Evolutionary conservation across 257 asterid species (phyloP).

Genomic region (Rauvolfia tetraphylla): DNA sequence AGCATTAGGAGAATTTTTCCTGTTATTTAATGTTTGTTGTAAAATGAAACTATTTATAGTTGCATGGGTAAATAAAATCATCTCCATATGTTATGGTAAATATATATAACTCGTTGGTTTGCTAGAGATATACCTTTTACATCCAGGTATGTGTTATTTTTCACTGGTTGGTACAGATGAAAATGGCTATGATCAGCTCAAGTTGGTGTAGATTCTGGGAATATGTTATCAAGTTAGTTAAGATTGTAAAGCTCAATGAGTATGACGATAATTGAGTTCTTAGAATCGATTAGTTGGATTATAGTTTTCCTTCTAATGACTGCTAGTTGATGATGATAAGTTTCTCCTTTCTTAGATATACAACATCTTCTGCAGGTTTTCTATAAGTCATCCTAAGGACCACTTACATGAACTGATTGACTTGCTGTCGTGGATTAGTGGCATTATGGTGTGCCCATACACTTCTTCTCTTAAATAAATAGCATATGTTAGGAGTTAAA

Average conservation of each 20-base stretch:
- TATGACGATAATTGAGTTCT: too few relatives aligned
- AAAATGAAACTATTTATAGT: not conserved
- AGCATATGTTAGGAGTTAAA: too few relatives aligned
- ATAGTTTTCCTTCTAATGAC: too few relatives aligned
- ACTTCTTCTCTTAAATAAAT: too few relatives aligned
- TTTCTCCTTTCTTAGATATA: too few relatives aligned
- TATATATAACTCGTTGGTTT: not conserved
- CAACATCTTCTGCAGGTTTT: too few relatives aligned
- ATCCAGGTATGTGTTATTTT: not conserved
- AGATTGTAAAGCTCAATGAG: not conserved
- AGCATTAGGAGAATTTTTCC: not conserved
- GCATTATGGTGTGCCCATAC: too few relatives aligned
- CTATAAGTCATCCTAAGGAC: too few relatives aligned
- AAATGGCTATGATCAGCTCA: not conserved
- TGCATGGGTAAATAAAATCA: not conserved
- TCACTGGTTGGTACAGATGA: not conserved
- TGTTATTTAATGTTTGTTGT: not conserved
- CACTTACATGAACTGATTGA: not conserved
- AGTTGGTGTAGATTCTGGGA: conserved; percentile 1
- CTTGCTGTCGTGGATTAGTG: too few relatives aligned
- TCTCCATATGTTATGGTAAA: not conserved
- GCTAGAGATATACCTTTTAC: not conserved
- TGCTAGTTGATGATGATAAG: too few relatives aligned
- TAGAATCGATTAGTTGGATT: too few relatives aligned
- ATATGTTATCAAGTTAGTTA: not conserved